These are phyloP conservation scores for Coniosporium tulheliwenetii DNA, from an alignment of 2,329 filamentous ascomycete genomes.

Conservation along the genomic window DNA sequence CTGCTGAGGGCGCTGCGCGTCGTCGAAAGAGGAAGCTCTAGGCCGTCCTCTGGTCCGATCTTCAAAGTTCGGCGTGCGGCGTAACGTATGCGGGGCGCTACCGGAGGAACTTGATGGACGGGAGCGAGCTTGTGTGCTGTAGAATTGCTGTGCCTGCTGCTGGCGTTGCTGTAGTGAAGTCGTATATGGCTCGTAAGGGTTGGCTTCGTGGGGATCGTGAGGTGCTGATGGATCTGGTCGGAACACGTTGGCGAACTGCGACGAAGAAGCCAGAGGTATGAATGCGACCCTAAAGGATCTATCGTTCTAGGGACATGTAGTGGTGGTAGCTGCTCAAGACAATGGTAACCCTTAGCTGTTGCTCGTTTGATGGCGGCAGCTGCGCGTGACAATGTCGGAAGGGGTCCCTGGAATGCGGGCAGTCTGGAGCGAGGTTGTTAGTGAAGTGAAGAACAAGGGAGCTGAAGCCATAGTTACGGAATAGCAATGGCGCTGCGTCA, in stretches of 20 bases:
- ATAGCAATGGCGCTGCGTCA: no score
- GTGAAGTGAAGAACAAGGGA: no score
- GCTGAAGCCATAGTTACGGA: no score
- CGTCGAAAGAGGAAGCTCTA: constrained; percentile 29
- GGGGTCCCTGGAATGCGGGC: no score
- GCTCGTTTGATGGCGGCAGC: no score
- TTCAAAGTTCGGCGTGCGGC: constrained; percentile 37
- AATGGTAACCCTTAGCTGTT: no score
- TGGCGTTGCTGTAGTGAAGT: constrained; percentile 28
- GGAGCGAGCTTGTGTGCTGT: constrained; percentile 16
- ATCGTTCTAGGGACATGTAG: no score
- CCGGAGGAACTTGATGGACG: constrained; percentile 37
- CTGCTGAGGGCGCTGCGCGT: constrained; percentile 14
- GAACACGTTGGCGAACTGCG: constrained; percentile 20
- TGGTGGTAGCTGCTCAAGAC: no score
- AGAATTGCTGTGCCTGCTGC: constrained; percentile 22
- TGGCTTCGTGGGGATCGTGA: constrained; percentile 34
- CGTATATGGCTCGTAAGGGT: constrained; percentile 35
- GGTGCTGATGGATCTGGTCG: constrained; percentile 19
- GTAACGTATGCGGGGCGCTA: constrained; percentile 32
- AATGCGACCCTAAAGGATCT: background rate
- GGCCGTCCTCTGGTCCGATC: constrained; percentile 22
- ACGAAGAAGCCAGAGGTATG: background rate
- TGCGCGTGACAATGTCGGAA: no score
- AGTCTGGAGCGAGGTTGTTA: no score